Evolutionary conservation across 2,329 filamentous ascomycete genomes (phyloP).

Genomic region (Pseudogymnoascus sp.): DNA sequence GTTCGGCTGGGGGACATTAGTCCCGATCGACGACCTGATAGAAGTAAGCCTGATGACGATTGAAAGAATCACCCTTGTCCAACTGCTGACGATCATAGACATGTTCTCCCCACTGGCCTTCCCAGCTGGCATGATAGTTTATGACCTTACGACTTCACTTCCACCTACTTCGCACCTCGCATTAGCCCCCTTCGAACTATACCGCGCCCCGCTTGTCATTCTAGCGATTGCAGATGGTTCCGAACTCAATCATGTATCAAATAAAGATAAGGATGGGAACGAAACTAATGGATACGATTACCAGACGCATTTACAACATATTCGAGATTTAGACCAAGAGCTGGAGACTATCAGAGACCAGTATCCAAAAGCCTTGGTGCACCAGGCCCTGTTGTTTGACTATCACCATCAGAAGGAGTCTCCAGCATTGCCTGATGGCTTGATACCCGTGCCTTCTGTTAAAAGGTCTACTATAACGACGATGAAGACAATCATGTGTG

Average conservation of each 20-base stretch:
- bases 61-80: background rate
- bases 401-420: slow-evolving; percentile 42
- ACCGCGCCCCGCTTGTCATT: slow-evolving; percentile 73
- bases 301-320: slow-evolving; percentile 43
- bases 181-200: slow-evolving; percentile 82
- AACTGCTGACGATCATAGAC: slow-evolving; percentile 41
- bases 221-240: slow-evolving; percentile 77
- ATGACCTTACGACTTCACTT: slow-evolving; percentile 73
- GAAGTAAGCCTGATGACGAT: slow-evolving; percentile 51
- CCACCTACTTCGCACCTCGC: slow-evolving; percentile 72
- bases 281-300: slow-evolving; percentile 42
- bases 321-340: slow-evolving; percentile 54
- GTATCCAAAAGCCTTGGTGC: slow-evolving; percentile 67
- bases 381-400: slow-evolving; percentile 75
- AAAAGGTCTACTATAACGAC: slow-evolving; percentile 66
- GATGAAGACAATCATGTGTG: slow-evolving; percentile 71
- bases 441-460: slow-evolving; percentile 60
- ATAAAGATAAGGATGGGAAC: slow-evolving; percentile 47
- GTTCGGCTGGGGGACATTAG: slow-evolving; percentile 80
- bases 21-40: slow-evolving; percentile 73
- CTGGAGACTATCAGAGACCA: slow-evolving; percentile 62
- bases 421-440: slow-evolving; percentile 53
- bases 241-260: slow-evolving; percentile 50
- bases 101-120: slow-evolving; percentile 91
- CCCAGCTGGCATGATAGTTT: slow-evolving; percentile 76